A percentile compares a stretch with the other conserved stretches of the same genome.
Conservation (phyloP, 1,284 basidiomycete species). For the Heterobasidion occidentale region DNA sequence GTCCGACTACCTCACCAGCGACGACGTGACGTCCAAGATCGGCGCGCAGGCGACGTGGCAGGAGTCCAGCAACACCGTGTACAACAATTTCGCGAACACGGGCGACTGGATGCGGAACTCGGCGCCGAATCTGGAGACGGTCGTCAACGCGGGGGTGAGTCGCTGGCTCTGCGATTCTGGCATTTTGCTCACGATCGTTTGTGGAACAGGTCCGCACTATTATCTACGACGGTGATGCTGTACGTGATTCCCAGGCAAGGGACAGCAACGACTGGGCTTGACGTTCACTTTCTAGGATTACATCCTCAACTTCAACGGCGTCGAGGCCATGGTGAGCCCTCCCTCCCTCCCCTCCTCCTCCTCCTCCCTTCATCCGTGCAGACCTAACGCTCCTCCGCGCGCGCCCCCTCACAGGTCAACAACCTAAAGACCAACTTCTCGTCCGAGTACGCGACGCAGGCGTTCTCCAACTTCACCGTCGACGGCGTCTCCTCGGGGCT, state of each 20-base stretch:
- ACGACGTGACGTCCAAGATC: constrained; percentile 29
- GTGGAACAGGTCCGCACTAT: constrained; percentile 21
- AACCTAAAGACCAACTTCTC: constrained; percentile 34
- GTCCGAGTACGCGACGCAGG: constrained; percentile 26
- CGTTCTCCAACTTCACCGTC: constrained; percentile 42
- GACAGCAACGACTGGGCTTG: neutral
- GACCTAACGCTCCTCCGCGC: neutral
- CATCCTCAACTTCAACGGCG: constrained; percentile 42
- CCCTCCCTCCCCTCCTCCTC: neutral
- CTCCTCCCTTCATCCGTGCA: too few species aligned
- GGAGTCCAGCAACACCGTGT: constrained; percentile 36
- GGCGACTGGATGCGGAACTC: constrained; percentile 63
- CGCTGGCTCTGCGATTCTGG: neutral
- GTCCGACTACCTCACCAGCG: constrained; percentile 29
- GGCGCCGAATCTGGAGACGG: constrained; percentile 42
- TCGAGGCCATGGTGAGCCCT: constrained; percentile 24
- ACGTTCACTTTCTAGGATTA: constrained; percentile 29
- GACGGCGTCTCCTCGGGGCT: constrained; percentile 39
- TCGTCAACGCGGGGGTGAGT: constrained; percentile 51
- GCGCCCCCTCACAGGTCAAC: constrained; percentile 26
- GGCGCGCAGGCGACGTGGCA: constrained; percentile 45
- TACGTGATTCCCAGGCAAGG: neutral
- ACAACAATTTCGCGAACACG: constrained; percentile 46
- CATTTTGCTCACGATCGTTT: neutral
- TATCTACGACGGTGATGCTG: constrained; percentile 48